Evolutionary conservation across 345 rosid genomes (phyloP), one percentile per base, ranked within the genome.

Genomic region (Acer saccharum): DNA sequence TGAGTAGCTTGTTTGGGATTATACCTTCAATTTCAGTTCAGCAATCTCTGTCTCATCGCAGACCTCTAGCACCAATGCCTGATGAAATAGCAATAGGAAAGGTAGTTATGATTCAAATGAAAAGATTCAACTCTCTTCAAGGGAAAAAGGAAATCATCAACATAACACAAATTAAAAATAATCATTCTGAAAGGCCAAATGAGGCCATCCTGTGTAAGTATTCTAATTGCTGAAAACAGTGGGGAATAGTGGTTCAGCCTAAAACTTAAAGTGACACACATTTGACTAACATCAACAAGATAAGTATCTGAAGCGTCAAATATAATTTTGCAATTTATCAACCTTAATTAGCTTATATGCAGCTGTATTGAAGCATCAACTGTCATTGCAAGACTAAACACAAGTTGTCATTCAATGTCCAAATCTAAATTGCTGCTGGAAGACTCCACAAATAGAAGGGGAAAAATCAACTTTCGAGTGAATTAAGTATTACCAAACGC

Each of bases 31-130:
- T 89, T 93, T 79, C 73, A 96, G 89, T 79, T 92, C 99, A 44
- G 98, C 98, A 77, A 96, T 76, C 81, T 96, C 90, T 25, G 99
- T 96, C 89, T 96, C 95, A 41, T 96, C 98, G 82, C 99, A 96
- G 67, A 96, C 93, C 82, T 96, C 99, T 70, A 84, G 85, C 66
- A 96, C 79, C 81, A 96, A 80, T 74, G 88, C 95, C 99, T 93
- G 81, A 68, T 66, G 70, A 78, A 64, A 62, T 43, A 81, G 29
- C 54, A 75, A 68, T 10, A 55, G 78, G 17, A 58, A 73, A n/a
- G 68, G 16, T 23, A 79, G 67, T 75, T 57, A 76, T 29, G 48
- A 4, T 68, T 77, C 81, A 77, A 65, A 52, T n/a, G 66, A 16
- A 21, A 76, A 44, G 69, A 44, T 18, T 41, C 58, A 54, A 54